phyloP scores from a whole-genome alignment of 306 rosid genomes.

The Quercus gilva region DNA sequence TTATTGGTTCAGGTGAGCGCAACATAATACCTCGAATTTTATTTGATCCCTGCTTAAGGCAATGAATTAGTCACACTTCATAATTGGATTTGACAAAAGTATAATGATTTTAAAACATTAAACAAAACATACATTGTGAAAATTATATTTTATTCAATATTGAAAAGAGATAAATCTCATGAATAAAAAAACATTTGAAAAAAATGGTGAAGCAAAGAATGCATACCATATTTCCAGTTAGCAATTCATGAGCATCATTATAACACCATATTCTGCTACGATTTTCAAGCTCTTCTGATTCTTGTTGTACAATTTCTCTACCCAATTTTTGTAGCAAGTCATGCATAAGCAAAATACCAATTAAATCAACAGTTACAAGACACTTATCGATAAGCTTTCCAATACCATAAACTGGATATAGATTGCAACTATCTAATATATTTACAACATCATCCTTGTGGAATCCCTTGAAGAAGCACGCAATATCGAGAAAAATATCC shows the following conservation, averaged over 20 bases:
- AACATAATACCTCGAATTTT: constrained; percentile 1
- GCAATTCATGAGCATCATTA: constrained; percentile 8
- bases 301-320: constrained; percentile 3
- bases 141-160: no score
- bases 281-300: not conserved
- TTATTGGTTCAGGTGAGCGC: not conserved
- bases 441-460: not conserved
- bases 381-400: constrained; percentile 7
- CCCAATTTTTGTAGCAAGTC: constrained; percentile 14
- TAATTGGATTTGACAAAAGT: no score
- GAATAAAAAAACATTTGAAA: no score
- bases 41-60: constrained; percentile 8
- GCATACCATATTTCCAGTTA: constrained; percentile 11
- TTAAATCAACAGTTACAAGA: constrained; percentile 6
- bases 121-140: no score
- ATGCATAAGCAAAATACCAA: constrained; percentile 11
- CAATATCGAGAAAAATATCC: constrained; percentile 12
- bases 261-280: constrained; percentile 10
- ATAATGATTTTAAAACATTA: no score
- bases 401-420: constrained; percentile 4
- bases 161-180: not conserved
- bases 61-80: not conserved
- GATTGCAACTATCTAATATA: constrained; percentile 2
- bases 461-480: constrained; percentile 18
- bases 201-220: not conserved